A percentile compares a stretch with the other conserved stretches of the same genome.
These are phyloP conservation scores for Starmerella bombi DNA, from an alignment of 805 yeast genomes.

Conservation along the genomic window DNA sequence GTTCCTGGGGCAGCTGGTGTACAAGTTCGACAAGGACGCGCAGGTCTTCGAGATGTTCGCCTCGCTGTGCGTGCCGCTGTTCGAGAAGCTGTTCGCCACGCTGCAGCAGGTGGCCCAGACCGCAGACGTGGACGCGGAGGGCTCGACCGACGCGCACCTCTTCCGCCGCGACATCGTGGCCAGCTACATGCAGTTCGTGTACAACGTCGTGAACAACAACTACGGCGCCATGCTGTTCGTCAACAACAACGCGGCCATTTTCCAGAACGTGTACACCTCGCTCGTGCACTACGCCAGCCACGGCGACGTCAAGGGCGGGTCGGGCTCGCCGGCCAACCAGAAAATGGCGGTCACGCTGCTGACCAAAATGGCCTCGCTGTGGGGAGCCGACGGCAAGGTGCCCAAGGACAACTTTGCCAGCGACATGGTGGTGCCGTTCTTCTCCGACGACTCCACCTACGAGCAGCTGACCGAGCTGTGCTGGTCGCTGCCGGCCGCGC, in stretches of 20 bases:
- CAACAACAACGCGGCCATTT: constrained; percentile 45
- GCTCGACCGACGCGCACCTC: constrained; percentile 47
- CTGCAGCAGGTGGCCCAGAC: constrained; percentile 24
- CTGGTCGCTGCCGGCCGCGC: constrained; percentile 70
- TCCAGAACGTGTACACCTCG: constrained; percentile 49
- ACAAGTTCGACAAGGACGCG: constrained; percentile 53
- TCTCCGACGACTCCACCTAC: constrained; percentile 50
- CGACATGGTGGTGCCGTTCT: constrained; percentile 49
- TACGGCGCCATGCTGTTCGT: constrained; percentile 65
- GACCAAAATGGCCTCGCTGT: constrained; percentile 42
- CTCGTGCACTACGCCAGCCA: constrained; percentile 54
- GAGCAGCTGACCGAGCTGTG: constrained; percentile 52
- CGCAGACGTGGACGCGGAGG: constrained; percentile 29
- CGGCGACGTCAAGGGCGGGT: constrained; percentile 34
- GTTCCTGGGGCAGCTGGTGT: constrained; percentile 79
- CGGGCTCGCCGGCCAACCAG: constrained; percentile 37
- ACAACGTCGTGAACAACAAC: constrained; percentile 61
- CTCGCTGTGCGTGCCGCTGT: constrained; percentile 60
- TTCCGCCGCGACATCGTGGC: constrained; percentile 39
- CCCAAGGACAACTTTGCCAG: constrained; percentile 35
- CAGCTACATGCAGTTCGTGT: constrained; percentile 54
- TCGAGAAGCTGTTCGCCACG: constrained; percentile 45
- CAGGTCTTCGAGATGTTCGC: constrained; percentile 61
- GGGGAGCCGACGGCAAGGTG: constrained; percentile 54
- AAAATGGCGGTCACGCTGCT: constrained; percentile 60